These are phyloP conservation scores for Colletotrichum cereale DNA, from an alignment of 2,329 filamentous ascomycete species.

Conservation along the genomic window DNA sequence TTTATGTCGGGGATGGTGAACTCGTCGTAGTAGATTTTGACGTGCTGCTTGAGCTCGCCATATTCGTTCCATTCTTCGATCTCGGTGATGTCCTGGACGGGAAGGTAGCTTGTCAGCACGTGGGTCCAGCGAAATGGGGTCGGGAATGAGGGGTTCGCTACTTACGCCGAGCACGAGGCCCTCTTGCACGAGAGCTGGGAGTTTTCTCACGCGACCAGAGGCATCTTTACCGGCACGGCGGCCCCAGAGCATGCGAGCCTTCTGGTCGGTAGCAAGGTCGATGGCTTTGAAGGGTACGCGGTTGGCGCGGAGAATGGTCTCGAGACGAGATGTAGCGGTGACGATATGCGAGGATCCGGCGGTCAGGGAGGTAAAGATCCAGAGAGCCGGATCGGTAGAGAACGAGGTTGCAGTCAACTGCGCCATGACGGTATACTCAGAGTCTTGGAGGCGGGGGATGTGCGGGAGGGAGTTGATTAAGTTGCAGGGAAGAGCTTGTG, in stretches of 20 bases:
- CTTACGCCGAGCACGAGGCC: constrained; percentile 87
- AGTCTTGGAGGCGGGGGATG: constrained; percentile 23
- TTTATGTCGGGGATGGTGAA: constrained; percentile 68
- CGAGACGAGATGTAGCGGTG: constrained; percentile 93
- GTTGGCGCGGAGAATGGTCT: constrained; percentile 96
- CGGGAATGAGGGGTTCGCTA: constrained; percentile 48
- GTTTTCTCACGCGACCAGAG: constrained; percentile 74
- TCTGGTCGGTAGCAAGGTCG: constrained; percentile 90
- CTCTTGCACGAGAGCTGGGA: constrained; percentile 90
- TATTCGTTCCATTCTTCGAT: constrained; percentile 99
- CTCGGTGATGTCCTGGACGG: constrained; percentile 84
- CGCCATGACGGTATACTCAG: constrained; percentile 37
- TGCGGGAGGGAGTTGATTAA: constrained; percentile 9
- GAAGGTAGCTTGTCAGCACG: constrained; percentile 8
- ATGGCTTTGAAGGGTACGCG: constrained; percentile 93
- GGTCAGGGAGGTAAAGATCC: constrained; percentile 96
- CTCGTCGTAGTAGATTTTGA: constrained; percentile 77
- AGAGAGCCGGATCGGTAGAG: constrained; percentile 78
- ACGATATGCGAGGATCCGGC: constrained; percentile 96
- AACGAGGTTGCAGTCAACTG: constrained; percentile 52
- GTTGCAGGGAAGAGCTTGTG: constrained; percentile 38
- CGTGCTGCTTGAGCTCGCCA: constrained; percentile 90
- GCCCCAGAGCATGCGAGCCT: constrained; percentile 89
- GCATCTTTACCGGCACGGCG: constrained; percentile 81
- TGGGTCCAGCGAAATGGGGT: background rate